phyloP scores from a whole-genome alignment of 2,329 filamentous ascomycete genomes.

The Colletotrichum brevisporum region DNA sequence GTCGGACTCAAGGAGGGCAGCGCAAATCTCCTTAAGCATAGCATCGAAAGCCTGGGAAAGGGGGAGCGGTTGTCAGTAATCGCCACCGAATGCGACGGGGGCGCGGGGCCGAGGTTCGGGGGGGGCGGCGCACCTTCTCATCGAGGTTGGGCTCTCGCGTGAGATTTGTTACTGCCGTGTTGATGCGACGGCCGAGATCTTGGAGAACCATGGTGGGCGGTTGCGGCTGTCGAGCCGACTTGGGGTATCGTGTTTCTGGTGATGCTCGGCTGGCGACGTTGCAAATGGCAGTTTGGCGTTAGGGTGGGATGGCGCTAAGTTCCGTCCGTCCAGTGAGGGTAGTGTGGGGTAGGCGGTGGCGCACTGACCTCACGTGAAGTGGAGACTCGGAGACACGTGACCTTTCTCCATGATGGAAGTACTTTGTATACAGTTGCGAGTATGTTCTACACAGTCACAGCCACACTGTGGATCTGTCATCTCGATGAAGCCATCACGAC shows the following conservation, averaged over 20 bases:
- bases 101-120: constrained; percentile 1
- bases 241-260: constrained; percentile 23
- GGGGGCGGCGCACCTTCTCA: constrained; percentile 79
- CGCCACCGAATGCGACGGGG: constrained; percentile 4
- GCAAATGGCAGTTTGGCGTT: constrained; percentile 41
- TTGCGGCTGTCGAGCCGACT: constrained; percentile 43
- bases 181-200: constrained; percentile 98
- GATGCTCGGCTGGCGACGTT: constrained; percentile 36
- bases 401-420: constrained; percentile 21
- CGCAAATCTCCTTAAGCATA: constrained; percentile 99
- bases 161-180: constrained; percentile 93
- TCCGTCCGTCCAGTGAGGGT: constrained; percentile 22
- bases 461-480: neutral
- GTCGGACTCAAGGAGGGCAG: constrained; percentile 95
- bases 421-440: neutral
- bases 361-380: constrained; percentile 5
- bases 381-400: constrained; percentile 24
- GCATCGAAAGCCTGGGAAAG: constrained; percentile 84
- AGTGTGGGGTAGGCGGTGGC: constrained; percentile 8
- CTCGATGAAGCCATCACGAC: neutral
- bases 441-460: neutral
- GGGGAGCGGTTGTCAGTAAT: constrained; percentile 3
- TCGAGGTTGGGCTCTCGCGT: constrained; percentile 94
- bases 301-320: constrained; percentile 35
- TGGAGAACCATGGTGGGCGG: constrained; percentile 87